These are phyloP conservation scores for Cladosporium sp. DNA, from an alignment of 2,329 filamentous ascomycete species.

Conservation along the genomic window DNA sequence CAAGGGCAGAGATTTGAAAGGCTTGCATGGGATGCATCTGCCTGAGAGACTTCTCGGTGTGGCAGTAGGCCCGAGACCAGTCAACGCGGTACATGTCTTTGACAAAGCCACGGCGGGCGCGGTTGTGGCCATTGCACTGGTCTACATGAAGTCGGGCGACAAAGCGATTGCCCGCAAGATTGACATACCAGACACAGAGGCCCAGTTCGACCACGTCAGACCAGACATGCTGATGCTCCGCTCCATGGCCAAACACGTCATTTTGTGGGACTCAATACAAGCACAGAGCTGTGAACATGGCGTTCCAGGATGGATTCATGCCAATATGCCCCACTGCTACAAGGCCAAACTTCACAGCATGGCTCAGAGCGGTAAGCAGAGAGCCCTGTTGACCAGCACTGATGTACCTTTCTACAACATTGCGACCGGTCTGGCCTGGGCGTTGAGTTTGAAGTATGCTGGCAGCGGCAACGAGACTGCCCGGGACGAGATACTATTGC, in stretches of 20 bases:
- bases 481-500: conserved; percentile 77
- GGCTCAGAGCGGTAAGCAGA: conserved; percentile 26
- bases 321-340: conserved; percentile 71
- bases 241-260: conserved; percentile 84
- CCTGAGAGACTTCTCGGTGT: conserved; percentile 84
- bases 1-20: conserved; percentile 82
- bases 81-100: conserved; percentile 87
- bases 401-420: conserved; percentile 95
- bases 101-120: conserved; percentile 94
- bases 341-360: conserved; percentile 58
- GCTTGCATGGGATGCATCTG: conserved; percentile 89
- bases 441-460: conserved; percentile 48
- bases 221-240: conserved; percentile 90
- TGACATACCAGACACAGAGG: conserved; percentile 82
- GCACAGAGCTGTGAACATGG: conserved; percentile 41
- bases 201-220: conserved; percentile 93
- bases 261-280: conserved; percentile 85
- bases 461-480: conserved; percentile 61
- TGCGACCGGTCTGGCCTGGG: conserved; percentile 82
- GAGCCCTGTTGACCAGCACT: conserved; percentile 63
- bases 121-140: conserved; percentile 82
- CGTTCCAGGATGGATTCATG: conserved; percentile 68
- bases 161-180: conserved; percentile 84
- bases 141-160: conserved; percentile 97
- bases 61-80: conserved; percentile 84